Evolutionary conservation across 768 basidiomycete species (phyloP).

Genomic region (Boletus vermiculosoides): DNA sequence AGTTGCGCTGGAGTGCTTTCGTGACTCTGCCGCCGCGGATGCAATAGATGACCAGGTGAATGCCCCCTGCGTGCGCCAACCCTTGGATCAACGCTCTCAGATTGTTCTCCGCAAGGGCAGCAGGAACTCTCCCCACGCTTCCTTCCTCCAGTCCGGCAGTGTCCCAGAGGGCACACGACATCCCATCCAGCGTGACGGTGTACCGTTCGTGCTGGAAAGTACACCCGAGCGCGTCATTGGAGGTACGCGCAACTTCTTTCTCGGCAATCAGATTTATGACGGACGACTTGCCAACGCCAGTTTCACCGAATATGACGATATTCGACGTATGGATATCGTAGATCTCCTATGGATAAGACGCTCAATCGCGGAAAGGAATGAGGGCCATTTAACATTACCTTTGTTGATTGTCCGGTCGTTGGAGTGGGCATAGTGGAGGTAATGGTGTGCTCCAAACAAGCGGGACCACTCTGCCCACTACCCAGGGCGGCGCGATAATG

Average conservation of each 20-base stretch:
- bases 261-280: slow-evolving; percentile 5
- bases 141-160: slow-evolving; percentile 11
- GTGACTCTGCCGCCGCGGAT: slow-evolving; percentile 2
- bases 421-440: neutral
- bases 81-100: neutral
- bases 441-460: neutral
- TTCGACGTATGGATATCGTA: neutral
- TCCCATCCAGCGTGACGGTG: neutral
- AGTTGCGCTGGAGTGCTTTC: slow-evolving; percentile 28
- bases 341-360: neutral
- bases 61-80: slow-evolving; percentile 1
- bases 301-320: slow-evolving; percentile 2
- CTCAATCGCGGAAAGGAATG: neutral
- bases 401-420: neutral
- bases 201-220: neutral
- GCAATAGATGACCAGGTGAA: slow-evolving; percentile 11
- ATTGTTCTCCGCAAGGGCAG: neutral
- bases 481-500: too few relatives aligned
- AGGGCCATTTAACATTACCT: neutral
- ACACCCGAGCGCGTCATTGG: slow-evolving; percentile 1
- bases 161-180: slow-evolving; percentile 1
- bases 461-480: neutral
- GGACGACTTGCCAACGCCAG: slow-evolving; percentile 3
- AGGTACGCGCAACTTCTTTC: neutral
- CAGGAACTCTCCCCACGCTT: slow-evolving; percentile 7